Evolutionary conservation across 2,329 filamentous ascomycete species (phyloP), one percentile per base, ranked within the genome.

Genomic region (Nothopassalora personata): DNA sequence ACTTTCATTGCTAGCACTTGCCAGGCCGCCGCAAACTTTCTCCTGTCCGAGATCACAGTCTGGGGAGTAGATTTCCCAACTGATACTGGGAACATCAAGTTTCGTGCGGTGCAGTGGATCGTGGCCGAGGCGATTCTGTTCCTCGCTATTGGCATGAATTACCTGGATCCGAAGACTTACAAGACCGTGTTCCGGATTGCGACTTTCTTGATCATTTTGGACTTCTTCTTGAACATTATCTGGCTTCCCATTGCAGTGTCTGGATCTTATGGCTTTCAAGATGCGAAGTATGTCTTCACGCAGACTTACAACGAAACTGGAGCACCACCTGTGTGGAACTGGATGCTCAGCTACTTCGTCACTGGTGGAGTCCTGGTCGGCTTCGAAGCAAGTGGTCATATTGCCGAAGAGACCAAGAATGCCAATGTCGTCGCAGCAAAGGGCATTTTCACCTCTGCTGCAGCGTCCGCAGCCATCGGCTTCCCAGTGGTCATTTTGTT

Each of bases 31-130:
- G 73, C 73, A 50, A 75, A 75, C 61, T 75, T 73, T 49, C 65
- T 75, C 27, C 67, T 75, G 8, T 74, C 72, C 13, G 83, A 85
- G 75, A 78, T 84, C 46, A 79, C 78, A 0, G 81, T 85, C 2
- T 85, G 85, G 66, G 73, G 81, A 4, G 68, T 83, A 4, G 75
- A 80, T 65, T 85, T 84, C 52, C 78, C 82, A 0, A 80, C 79
- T 0, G 81, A 84, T 58, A 67, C 76, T 1, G 75, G 70, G n/a
- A 73, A 76, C 63, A 75, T 85, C 68, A 82, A 81, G 61, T 85
- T 85, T 64, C 78, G 83, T 15, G 81, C 82, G 4, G 80, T 86
- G 0, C 83, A 85, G 68, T 86, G 83, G 83, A 83, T 83, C 30
- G 79, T 80, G 55, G 80, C 82, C 1, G 70, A 78, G 50, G 74